Base-by-base conservation (phyloP, 768 basidiomycete genomes). In the Tricholoma hemisulphureum region DNA sequence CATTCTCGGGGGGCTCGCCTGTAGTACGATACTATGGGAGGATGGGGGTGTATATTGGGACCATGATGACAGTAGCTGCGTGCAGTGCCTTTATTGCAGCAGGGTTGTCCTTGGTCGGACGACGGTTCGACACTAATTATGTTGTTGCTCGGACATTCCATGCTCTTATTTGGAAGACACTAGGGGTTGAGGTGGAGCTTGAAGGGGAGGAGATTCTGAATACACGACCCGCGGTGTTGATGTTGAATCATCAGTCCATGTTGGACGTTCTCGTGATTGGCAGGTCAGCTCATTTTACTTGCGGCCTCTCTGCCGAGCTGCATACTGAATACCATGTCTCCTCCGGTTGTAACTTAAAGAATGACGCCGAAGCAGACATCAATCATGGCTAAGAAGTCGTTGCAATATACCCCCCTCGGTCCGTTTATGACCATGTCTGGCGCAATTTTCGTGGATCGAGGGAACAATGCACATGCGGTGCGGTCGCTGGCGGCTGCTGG, bases 231-330 rank as follows among this genome's bases (percentile, higher is more conserved):
- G 84, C 86, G 1, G 83, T 98, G 11, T 71, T 93, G 24, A 82
- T 98, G 67, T 84, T 82, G 11, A 98, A 98, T 69, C 96, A 98
- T 70, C 96, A 98, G 77, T 94, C 89, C 58, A 89, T 94, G 84
- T 71, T 97, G 43, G 94, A 97, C 71, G 82, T 99, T 59, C 70
- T 96, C 32, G 85, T 85, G 65, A 74, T 94, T 53, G 94, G 88
- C 57, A 84, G 84, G 91, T 92, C 67, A 73, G 88, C 64, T 39
- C 49, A 29, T 28, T 57, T 52, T 56, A 24, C 55, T 58, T 48
- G n/a, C 51, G 53, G 29, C 39, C 32, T 11, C 32, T 39, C 21
- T 24, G n/a, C n/a, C n/a, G n/a, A n/a, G n/a, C n/a, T n/a, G n/a
- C 24, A 50, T 61, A 54, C 14, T 52, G 13, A 37, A 56, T 46